A percentile compares a stretch with the other conserved stretches of the same genome.
phyloP scores from a whole-genome alignment of 2,329 filamentous ascomycete genomes.

The Phialocephala sp. region DNA sequence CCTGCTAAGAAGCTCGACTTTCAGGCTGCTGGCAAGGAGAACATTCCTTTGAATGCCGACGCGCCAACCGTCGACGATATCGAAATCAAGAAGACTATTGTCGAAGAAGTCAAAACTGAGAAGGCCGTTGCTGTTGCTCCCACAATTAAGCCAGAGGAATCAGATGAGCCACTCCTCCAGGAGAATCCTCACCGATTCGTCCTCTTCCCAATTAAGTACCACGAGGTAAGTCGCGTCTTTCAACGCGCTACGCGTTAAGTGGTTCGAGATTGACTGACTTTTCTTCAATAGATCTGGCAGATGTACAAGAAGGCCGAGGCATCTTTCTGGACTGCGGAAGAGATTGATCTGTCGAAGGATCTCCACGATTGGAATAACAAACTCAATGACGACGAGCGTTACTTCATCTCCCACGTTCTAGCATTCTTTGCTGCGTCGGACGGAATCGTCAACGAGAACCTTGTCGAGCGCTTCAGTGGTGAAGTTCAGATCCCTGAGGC shows the following conservation, averaged over 20 bases:
- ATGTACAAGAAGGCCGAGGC: conserved; percentile 99
- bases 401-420: conserved; percentile 97
- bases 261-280: conserved; percentile 49
- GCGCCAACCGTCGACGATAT: conserved; percentile 58
- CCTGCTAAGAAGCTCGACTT: conserved; percentile 91
- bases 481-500: conserved; percentile 98
- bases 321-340: conserved; percentile 99
- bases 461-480: conserved; percentile 94
- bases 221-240: conserved; percentile 74
- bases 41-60: conserved; percentile 60
- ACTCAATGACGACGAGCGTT: conserved; percentile 94
- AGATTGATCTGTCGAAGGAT: conserved; percentile 99
- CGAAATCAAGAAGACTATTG: conserved; percentile 61
- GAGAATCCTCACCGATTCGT: conserved; percentile 98
- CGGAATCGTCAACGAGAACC: conserved; percentile 99
- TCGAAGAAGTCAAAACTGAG: conserved; percentile 56
- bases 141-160: conserved; percentile 70
- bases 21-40: conserved; percentile 78
- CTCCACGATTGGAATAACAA: conserved; percentile 99
- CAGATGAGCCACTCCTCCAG: conserved; percentile 87
- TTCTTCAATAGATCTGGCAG: conserved; percentile 83
- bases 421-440: conserved; percentile 99
- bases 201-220: conserved; percentile 98
- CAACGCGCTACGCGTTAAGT: conserved; percentile 72
- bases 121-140: conserved; percentile 51